Evolutionary conservation across 352 stramenopile genomes (phyloP), one percentile per base, ranked within the genome.

Genomic region (Phytophthora pseudosyringae): DNA sequence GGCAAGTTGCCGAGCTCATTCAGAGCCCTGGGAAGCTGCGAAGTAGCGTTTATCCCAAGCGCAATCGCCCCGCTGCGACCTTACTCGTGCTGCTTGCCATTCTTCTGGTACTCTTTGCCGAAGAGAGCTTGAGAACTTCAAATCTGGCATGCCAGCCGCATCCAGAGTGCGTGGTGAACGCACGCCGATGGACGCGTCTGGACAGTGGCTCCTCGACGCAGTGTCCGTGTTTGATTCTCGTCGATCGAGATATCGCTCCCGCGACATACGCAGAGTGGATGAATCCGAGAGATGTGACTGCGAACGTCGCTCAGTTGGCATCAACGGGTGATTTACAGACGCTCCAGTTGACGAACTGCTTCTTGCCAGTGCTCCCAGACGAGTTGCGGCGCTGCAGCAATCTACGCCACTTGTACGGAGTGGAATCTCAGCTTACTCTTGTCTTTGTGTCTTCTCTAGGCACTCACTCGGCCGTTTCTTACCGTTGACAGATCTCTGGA

Each of bases 141-240:
- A 6, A 5, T 1, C 0, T 54, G 0, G 62, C 53, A 0, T 84
- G 73, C 13, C 4, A 40, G 0, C 9, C 18, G 4, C 53, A 80
- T 12, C 39, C 55, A 1, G 62, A 83, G 26, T 88, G 78, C 31
- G 45, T 59, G 1, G 41, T 70, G 1, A 46, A 75, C 8, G 70
- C 71, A 0, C 51, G 72, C 15, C 52, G 71, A 26, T 80, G 71
- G 69, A 70, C 44, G 0, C 26, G 48, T 16, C 9, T 65, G 0
- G 51, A 67, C 5, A 52, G 36, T 7, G 43, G 47, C 9, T 69
- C 44, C 0, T 31, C 69, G 18, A 59, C 39, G 0, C 60, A 81
- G 5, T 85, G 76, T 21, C 76, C 74, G 7, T 88, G 79, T 21
- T 43, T 88, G 3, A 60, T 73, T 2, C 62, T 78, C 39, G 78